Conservation (phyloP, 2,329 filamentous ascomycete species). For the Aspergillus latus region DNA sequence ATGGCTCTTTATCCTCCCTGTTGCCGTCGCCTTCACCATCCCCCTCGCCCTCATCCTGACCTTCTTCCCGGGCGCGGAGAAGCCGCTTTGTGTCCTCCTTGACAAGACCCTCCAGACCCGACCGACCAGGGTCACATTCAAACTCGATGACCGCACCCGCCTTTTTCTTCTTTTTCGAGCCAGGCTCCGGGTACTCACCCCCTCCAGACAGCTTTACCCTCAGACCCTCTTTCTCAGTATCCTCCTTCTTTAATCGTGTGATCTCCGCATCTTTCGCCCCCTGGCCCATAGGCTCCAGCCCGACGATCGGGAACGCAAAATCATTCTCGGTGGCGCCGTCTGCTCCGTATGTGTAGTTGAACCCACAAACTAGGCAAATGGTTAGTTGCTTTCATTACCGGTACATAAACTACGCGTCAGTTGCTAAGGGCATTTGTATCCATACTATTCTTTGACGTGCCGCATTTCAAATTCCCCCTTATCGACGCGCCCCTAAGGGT, state of each 20-base stretch:
- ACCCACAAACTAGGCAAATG: constrained; percentile 66
- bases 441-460: constrained; percentile 38
- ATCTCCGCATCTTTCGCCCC: constrained; percentile 59
- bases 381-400: not conserved
- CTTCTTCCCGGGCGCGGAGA: constrained; percentile 23
- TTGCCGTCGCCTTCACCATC: constrained; percentile 5
- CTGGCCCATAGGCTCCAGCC: constrained; percentile 60
- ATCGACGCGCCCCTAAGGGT: constrained; percentile 30
- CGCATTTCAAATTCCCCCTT: constrained; percentile 31
- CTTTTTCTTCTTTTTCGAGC: constrained; percentile 57
- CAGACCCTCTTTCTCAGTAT: constrained; percentile 70
- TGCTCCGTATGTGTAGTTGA: constrained; percentile 54
- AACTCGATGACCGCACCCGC: constrained; percentile 73
- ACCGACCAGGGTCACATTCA: constrained; percentile 70
- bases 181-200: constrained; percentile 48
- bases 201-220: constrained; percentile 66
- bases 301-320: constrained; percentile 71
- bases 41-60: constrained; percentile 20
- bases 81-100: constrained; percentile 31
- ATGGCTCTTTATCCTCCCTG: constrained; percentile 21
- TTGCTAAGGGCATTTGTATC: not conserved
- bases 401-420: not conserved
- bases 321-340: constrained; percentile 52
- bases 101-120: constrained; percentile 64
- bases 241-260: constrained; percentile 65